Percentiles rank a stretch among this genome's conserved stretches.
Evolutionary conservation across 2,329 filamentous ascomycete species (phyloP).

Genomic region (Cryphonectria japonica): DNA sequence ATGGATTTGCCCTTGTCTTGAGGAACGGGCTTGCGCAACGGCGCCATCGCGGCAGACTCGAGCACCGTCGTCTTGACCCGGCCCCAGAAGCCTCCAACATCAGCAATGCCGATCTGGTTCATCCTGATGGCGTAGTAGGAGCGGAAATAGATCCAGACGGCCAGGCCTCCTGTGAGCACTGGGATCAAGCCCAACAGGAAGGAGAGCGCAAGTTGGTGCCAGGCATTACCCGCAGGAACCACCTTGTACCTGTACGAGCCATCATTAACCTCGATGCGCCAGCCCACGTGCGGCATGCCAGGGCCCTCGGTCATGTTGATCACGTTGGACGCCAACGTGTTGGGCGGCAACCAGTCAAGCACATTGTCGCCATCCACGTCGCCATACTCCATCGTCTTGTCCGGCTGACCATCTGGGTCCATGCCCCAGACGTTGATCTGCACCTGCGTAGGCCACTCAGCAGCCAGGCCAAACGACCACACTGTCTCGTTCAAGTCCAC

Average conservation of each 20-base stretch:
- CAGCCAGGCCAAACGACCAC: constrained; percentile 65
- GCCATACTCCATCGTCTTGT: constrained; percentile 61
- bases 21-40: constrained; percentile 26
- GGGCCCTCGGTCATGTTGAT: constrained; percentile 62
- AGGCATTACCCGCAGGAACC: constrained; percentile 54
- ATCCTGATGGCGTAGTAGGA: constrained; percentile 59
- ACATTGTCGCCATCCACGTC: constrained; percentile 64
- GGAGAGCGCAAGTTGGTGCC: constrained; percentile 56
- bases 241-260: constrained; percentile 55
- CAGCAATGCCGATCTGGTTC: constrained; percentile 57
- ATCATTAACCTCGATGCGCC: constrained; percentile 59
- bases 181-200: constrained; percentile 58
- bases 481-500: constrained; percentile 43
- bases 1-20: constrained; percentile 26
- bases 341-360: constrained; percentile 64
- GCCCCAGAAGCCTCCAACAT: constrained; percentile 34
- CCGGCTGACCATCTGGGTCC: constrained; percentile 64
- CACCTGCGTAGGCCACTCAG: constrained; percentile 64
- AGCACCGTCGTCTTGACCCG: not conserved
- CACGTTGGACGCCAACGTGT: constrained; percentile 54
- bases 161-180: constrained; percentile 50
- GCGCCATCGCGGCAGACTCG: constrained; percentile 13
- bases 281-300: constrained; percentile 56
- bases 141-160: constrained; percentile 59
- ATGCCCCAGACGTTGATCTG: constrained; percentile 71